phyloP scores from a whole-genome alignment of 768 basidiomycete species.

The Ramaria rubella region DNA sequence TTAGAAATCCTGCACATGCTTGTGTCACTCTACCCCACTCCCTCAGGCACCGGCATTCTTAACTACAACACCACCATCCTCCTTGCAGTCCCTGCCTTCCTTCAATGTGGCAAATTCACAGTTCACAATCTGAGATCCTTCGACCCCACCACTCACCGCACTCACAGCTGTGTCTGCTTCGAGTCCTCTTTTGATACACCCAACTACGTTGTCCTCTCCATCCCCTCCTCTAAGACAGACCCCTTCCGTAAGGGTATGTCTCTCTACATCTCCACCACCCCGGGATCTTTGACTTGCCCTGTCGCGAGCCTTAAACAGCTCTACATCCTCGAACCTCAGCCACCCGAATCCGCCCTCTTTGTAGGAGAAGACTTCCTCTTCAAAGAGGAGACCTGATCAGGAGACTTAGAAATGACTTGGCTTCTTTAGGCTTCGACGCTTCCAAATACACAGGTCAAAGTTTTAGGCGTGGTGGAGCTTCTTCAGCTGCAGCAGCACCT shows the following conservation, averaged over 20 bases:
- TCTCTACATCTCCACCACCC: not conserved
- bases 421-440: not conserved
- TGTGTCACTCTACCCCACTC: not conserved
- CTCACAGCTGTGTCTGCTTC: not conserved
- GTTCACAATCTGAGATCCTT: not conserved
- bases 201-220: not conserved
- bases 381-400: not conserved
- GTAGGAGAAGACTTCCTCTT: not conserved
- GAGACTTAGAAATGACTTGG: not conserved
- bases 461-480: too few species aligned
- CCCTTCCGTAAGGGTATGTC: too few species aligned
- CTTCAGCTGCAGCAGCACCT: too few species aligned
- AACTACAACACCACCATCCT: not conserved
- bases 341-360: not conserved
- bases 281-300: not conserved
- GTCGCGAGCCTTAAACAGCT: not conserved
- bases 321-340: not conserved
- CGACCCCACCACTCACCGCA: not conserved
- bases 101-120: not conserved
- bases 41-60: not conserved
- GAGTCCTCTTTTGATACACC: not conserved
- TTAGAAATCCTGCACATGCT: constrained; percentile 17
- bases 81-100: not conserved
- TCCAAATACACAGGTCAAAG: not conserved
- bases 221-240: not conserved